Base-by-base conservation (phyloP, 2,329 filamentous ascomycete species). In the Biscogniauxia sp. region DNA sequence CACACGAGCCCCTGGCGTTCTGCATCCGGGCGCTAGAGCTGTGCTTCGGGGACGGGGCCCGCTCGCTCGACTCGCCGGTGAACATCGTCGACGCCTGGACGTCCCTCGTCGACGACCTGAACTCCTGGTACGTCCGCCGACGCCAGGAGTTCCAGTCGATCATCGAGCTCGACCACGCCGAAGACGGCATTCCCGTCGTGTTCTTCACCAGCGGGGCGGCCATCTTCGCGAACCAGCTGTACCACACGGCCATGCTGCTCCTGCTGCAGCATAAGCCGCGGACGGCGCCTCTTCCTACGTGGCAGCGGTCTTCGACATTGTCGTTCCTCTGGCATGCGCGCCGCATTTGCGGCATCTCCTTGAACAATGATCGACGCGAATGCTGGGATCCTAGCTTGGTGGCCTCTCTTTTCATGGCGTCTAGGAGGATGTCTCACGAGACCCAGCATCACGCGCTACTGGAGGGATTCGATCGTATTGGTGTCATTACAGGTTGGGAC, bases 201-300 rank as follows among this genome's bases (percentile, higher is more conserved):
- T 70, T 77, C 19, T 77, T 76, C 59, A 76, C 74, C 56, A 77
- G 70, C 63, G 74, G 70, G 20, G 74, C 75, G 13, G 71, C 78
- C 0, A 69, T 84, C 19, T 68, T 84, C 0, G 82, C 80, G 2
- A 86, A 84, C 61, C 82, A 85, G 64, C 72, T 85, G 2, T 85
- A 84, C 65, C 84, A 86, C 64, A 82, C 82, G 0, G 81, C 82
- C 1, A 82, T 82, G 74, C 68, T 84, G 7, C 68, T 84, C 0
- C 70, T 86, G 58, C 75, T 86, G 19, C 80, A 80, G 59, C 77
- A 80, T 65, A 80, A 79, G 61, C 83, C 83, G 19, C 76, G 79
- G 4, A 80, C 77, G 2, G 69, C 78, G 3, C 71, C 69, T 7
- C 67, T 72, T 1, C 66, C 70, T 13, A 69, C 70, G 20, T 69